phyloP scores from a whole-genome alignment of 495 filamentous ascomycete species.

The Xylaria venustula region DNA sequence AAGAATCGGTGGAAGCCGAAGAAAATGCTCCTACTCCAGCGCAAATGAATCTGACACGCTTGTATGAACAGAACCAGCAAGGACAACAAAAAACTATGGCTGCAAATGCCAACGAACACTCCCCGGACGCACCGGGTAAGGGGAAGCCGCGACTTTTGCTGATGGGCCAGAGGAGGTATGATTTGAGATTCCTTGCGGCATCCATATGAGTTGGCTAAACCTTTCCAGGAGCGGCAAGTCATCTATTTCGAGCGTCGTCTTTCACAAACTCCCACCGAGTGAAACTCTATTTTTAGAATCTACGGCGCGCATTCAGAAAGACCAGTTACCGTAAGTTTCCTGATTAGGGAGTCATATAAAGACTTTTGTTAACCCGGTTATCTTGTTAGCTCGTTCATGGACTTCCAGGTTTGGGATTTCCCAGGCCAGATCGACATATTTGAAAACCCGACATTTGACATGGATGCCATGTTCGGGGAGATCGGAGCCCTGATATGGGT shows the following conservation, averaged over 20 bases:
- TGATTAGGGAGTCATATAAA: not conserved
- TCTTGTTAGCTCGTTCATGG: constrained; percentile 82
- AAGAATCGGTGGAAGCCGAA: constrained; percentile 20
- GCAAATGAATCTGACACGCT: constrained; percentile 53
- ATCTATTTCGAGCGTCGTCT: constrained; percentile 95
- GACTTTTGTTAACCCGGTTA: not conserved
- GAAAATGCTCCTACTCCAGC: constrained; percentile 43
- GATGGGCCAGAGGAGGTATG: constrained; percentile 93
- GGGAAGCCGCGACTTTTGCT: constrained; percentile 83
- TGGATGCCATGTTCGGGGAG: constrained; percentile 88
- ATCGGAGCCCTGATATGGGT: constrained; percentile 97
- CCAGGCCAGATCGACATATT: constrained; percentile 90
- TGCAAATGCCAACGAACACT: constrained; percentile 37
- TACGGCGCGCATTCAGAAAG: constrained; percentile 87
- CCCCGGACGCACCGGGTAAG: constrained; percentile 41
- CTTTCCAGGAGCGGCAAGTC: constrained; percentile 85
- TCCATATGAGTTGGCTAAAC: constrained; percentile 14
- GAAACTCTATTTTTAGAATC: constrained; percentile 95
- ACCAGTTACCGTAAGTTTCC: constrained; percentile 73
- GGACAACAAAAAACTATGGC: constrained; percentile 43
- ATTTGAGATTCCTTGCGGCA: not conserved
- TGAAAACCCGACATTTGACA: constrained; percentile 76
- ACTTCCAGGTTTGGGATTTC: constrained; percentile 97
- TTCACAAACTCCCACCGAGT: constrained; percentile 92
- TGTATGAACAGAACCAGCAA: constrained; percentile 55